Evolutionary conservation across 1,284 basidiomycete genomes (phyloP).

Genomic region (Cystobasidium sp.): DNA sequence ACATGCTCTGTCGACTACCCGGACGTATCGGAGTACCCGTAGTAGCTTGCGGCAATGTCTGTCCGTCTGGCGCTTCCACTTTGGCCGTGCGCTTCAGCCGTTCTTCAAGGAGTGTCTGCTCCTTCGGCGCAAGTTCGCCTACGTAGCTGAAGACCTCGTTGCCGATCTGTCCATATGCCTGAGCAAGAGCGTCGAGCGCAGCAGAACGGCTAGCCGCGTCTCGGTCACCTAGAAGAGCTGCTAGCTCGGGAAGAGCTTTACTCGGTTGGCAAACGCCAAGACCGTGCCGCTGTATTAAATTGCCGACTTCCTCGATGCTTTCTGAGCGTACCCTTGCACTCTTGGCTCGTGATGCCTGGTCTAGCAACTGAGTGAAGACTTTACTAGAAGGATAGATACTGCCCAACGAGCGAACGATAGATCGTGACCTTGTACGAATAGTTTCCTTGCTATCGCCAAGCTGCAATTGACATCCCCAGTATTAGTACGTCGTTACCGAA

Average conservation of each 20-base stretch:
- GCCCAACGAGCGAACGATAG: constrained; percentile 61
- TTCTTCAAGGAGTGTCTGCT: constrained; percentile 89
- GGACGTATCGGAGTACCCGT: neutral
- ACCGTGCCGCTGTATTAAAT: constrained; percentile 79
- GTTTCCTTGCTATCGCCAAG: constrained; percentile 62
- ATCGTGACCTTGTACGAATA: constrained; percentile 59
- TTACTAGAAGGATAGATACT: constrained; percentile 83
- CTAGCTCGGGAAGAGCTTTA: constrained; percentile 79
- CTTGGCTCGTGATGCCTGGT: constrained; percentile 83
- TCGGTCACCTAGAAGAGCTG: constrained; percentile 82
- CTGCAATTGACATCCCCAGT: constrained; percentile 47
- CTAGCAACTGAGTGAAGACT: constrained; percentile 81
- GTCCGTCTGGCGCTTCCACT: neutral
- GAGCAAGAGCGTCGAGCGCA: constrained; percentile 76
- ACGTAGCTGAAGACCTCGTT: constrained; percentile 83
- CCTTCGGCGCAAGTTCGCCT: constrained; percentile 76
- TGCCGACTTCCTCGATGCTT: constrained; percentile 76
- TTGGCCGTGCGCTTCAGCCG: constrained; percentile 73
- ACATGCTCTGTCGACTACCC: constrained; percentile 7
- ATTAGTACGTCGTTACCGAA: constrained; percentile 16
- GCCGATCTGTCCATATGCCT: constrained; percentile 80
- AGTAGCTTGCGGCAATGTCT: neutral
- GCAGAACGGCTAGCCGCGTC: constrained; percentile 84
- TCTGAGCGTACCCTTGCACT: constrained; percentile 88
- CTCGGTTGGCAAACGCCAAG: constrained; percentile 74